These are phyloP conservation scores for Rosa persica DNA, from an alignment of 306 rosid species.

Conservation along the genomic window DNA sequence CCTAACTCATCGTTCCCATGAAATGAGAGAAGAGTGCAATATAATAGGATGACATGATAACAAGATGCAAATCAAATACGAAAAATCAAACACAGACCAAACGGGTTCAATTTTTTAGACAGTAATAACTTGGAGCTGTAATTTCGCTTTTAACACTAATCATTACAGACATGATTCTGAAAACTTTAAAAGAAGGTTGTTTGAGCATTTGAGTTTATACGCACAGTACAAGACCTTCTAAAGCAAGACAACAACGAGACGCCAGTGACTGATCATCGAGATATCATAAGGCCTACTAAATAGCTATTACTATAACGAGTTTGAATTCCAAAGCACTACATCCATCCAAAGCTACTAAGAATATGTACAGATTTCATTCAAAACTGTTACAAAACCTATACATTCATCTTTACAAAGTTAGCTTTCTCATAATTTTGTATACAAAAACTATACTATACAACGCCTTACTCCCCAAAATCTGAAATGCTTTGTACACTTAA, in stretches of 20 bases:
- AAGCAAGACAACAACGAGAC: background rate
- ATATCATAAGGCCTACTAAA: background rate
- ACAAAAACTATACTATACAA: background rate
- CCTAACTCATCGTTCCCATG: background rate
- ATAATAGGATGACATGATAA: background rate
- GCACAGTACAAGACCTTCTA: background rate
- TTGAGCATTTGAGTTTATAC: background rate
- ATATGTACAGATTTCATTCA: conserved; percentile 2
- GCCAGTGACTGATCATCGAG: background rate
- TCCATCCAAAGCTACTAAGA: conserved; percentile 3
- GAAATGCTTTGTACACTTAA: conserved; percentile 16
- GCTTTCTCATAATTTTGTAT: conserved; percentile 2
- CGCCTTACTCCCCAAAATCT: background rate
- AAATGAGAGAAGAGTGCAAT: background rate
- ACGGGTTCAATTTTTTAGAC: background rate
- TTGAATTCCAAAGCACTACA: background rate
- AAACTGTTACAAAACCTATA: conserved; percentile 20
- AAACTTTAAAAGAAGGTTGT: background rate
- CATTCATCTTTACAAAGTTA: conserved; percentile 24
- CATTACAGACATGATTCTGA: background rate
- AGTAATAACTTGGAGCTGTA: background rate
- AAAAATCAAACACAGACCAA: background rate
- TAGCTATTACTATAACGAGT: background rate
- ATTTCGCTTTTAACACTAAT: background rate
- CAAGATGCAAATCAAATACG: background rate